A percentile compares a stretch with the other conserved stretches of the same genome.
phyloP scores from a whole-genome alignment of 2,329 filamentous ascomycete genomes.

The Aureobasidium sp. region DNA sequence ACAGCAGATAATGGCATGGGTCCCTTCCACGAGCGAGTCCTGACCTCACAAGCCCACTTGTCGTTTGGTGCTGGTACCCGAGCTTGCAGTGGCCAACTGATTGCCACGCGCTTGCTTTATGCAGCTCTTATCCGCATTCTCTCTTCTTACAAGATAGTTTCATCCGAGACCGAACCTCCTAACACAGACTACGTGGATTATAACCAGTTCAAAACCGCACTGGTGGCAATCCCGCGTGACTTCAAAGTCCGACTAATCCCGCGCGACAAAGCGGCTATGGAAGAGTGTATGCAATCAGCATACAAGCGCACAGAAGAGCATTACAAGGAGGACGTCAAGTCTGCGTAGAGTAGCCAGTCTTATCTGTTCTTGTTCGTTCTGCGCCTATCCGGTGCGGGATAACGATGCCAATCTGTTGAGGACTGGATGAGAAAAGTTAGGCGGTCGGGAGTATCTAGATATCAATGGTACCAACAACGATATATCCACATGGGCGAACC shows the following conservation, averaged over 20 bases:
- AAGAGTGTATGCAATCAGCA: conserved; percentile 38
- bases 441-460: no score
- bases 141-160: conserved; percentile 44
- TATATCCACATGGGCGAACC: no score
- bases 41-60: conserved; percentile 35
- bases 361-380: background rate
- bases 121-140: conserved; percentile 44
- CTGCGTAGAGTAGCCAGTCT: background rate
- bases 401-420: background rate
- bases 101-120: conserved; percentile 46
- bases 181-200: conserved; percentile 59
- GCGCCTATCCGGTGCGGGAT: conserved; percentile 3
- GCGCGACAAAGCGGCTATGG: conserved; percentile 36
- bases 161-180: conserved; percentile 44
- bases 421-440: background rate
- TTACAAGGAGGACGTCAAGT: conserved; percentile 13
- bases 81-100: conserved; percentile 46
- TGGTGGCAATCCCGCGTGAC: conserved; percentile 53
- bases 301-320: conserved; percentile 40
- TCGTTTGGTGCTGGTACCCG: conserved; percentile 48
- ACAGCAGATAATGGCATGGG: conserved; percentile 19
- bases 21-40: conserved; percentile 17
- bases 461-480: no score
- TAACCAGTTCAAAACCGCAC: conserved; percentile 52
- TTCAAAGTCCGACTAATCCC: conserved; percentile 53